Percentiles rank a stretch among this genome's conserved stretches.
Conservation (phyloP, 2,329 filamentous ascomycete genomes). For the Cladorrhinum sp. region DNA sequence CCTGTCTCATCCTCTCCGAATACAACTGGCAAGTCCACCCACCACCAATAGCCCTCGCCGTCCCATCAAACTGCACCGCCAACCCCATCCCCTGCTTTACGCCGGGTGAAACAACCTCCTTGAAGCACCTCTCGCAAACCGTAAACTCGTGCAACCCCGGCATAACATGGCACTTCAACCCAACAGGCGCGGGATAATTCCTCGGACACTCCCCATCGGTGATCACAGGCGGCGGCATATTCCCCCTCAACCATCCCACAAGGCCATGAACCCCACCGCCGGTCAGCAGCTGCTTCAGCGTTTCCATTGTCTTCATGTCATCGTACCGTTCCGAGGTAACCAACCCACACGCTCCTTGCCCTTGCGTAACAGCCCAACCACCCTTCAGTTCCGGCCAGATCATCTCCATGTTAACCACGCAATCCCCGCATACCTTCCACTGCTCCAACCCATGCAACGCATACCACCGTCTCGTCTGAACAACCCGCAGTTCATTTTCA, state of each 20-base stretch:
- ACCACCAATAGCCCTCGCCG: not conserved
- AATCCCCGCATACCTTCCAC: conserved; percentile 15
- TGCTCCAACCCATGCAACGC: conserved; percentile 7
- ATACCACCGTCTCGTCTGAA: conserved; percentile 14
- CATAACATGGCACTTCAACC: conserved; percentile 16
- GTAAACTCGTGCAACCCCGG: conserved; percentile 14
- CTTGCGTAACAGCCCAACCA: not conserved
- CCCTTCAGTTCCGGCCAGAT: conserved; percentile 6
- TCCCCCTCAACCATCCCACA: conserved; percentile 12
- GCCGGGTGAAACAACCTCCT: conserved; percentile 9
- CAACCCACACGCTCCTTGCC: not conserved
- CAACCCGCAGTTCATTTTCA: not conserved
- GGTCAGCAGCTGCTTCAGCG: not conserved
- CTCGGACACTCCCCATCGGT: conserved; percentile 11
- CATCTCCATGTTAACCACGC: conserved; percentile 10
- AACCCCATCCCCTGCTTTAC: conserved; percentile 5
- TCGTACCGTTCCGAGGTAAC: conserved; percentile 3
- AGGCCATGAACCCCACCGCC: not conserved
- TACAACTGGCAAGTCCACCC: conserved; percentile 21
- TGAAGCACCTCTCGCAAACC: conserved; percentile 18
- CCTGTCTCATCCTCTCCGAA: conserved; percentile 16
- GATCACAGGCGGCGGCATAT: conserved; percentile 5
- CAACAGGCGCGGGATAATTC: conserved; percentile 1
- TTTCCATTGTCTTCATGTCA: not conserved
- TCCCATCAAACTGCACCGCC: conserved; percentile 4